A percentile compares a stretch with the other conserved stretches of the same genome.
phyloP scores from a whole-genome alignment of 768 basidiomycete genomes.

The Pleurotus eryngii region DNA sequence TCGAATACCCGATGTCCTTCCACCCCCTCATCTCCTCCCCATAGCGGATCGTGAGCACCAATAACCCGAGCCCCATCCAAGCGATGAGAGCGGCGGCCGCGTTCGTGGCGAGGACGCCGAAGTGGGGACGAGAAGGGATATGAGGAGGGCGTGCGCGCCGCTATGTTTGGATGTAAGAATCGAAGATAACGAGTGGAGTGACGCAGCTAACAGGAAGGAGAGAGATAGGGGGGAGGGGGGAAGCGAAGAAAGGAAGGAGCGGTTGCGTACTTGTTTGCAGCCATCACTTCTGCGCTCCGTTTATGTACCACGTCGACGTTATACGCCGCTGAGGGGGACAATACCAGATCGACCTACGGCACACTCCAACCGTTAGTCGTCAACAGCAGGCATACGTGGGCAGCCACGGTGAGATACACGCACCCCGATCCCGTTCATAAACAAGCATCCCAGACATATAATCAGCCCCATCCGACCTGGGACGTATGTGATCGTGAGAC shows the following conservation, averaged over 20 bases:
- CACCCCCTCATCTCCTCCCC: conserved; percentile 45
- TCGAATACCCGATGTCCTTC: conserved; percentile 43
- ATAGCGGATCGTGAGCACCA: conserved; percentile 43
- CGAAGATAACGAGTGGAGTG: background rate
- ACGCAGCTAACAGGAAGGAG: conserved; percentile 20
- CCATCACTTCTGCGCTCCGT: conserved; percentile 47
- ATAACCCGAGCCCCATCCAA: conserved; percentile 43
- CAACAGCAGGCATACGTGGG: background rate
- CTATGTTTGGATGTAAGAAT: conserved; percentile 5
- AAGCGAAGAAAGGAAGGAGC: background rate
- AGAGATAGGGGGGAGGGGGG: conserved; percentile 27
- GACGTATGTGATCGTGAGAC: conserved; percentile 36
- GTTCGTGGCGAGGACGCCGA: conserved; percentile 43
- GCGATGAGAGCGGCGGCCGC: conserved; percentile 33
- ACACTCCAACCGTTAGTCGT: background rate
- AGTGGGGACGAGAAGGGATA: conserved; percentile 29
- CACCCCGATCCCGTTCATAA: conserved; percentile 65
- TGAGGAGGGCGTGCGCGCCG: conserved; percentile 29
- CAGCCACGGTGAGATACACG: conserved; percentile 13
- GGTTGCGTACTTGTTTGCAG: conserved; percentile 31
- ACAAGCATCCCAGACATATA: conserved; percentile 53
- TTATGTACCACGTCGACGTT: conserved; percentile 45
- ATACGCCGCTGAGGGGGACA: conserved; percentile 46
- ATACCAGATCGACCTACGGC: conserved; percentile 40
- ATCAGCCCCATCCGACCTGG: conserved; percentile 40